Base-by-base conservation (phyloP, 1,284 basidiomycete species). In the Xerocomus amazonicus region DNA sequence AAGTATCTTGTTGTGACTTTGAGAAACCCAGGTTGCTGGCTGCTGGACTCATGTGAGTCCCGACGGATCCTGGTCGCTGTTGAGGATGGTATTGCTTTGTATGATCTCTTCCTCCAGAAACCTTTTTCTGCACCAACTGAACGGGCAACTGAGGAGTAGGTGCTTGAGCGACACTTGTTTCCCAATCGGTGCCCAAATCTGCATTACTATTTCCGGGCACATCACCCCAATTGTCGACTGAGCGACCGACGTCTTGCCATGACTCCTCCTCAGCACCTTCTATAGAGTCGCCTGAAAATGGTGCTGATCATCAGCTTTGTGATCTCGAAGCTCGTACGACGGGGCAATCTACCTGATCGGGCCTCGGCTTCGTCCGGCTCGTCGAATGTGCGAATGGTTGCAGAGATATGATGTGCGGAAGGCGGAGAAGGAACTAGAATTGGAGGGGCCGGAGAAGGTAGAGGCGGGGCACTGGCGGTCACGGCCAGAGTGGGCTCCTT, bases 321-420 rank as follows among this genome's bases (percentile, higher is more conserved):
- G 29, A 40, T 47, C 34, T 29, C 17, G 29, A 33, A 33, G 9
- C 35, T 34, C 43, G 34, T 28, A 16, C 32, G 48, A 46, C 31
- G 43, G 23, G 17, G 41, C 45, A 44, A 45, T 36, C 56, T 37
- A 65, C 64, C 59, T 38, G 51, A 49, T 40, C 38, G 59, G 39
- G 57, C 56, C 14, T 51, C 59, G 33, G 51, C 56, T 31, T 60
- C 63, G 33, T 63, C 65, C 33, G 58, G 59, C 54, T 65, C 67
- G 38, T 60, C 59, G 35, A 68, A 62, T 31, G 59, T 57, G 32
- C 43, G 50, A 48, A 70, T 43, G 31, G 52, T 44, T 45, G 35
- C 43, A 29, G 55, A 34, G 26, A 66, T 55, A 34, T 68, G 65
- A 35, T 50, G 63, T 16, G 65, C 66, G 37, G 53, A 16, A 4